These are phyloP conservation scores for Phalaenopsis equestris DNA, from an alignment of 106 monocot genomes.

Conservation along the genomic window DNA sequence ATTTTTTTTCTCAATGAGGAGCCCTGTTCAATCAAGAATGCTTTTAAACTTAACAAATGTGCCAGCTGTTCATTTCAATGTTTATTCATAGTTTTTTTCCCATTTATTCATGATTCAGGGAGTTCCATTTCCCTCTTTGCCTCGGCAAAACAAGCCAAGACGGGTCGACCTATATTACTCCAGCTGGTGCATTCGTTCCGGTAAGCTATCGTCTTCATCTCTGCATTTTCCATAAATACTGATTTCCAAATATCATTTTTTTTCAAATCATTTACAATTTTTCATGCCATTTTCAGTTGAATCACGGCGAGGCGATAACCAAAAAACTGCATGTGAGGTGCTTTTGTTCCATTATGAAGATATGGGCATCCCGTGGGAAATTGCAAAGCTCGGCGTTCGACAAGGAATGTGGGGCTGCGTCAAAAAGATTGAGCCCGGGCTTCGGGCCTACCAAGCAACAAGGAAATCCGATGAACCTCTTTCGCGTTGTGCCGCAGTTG, in stretches of 20 bases:
- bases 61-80: too few relatives aligned
- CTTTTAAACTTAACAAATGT: too few relatives aligned
- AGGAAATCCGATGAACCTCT: slow-evolving; percentile 24
- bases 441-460: slow-evolving; percentile 57
- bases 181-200: slow-evolving; percentile 95
- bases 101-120: slow-evolving; percentile 31
- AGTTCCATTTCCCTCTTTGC: slow-evolving; percentile 48
- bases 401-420: slow-evolving; percentile 97
- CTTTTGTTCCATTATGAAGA: slow-evolving; percentile 92
- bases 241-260: background rate
- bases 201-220: slow-evolving; percentile 13
- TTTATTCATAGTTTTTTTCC: too few relatives aligned
- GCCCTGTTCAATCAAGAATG: too few relatives aligned
- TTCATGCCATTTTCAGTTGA: slow-evolving; percentile 30
- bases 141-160: slow-evolving; percentile 70
- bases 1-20: too few relatives aligned
- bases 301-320: slow-evolving; percentile 49
- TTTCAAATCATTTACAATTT: background rate
- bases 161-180: slow-evolving; percentile 93
- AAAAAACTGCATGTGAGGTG: slow-evolving; percentile 71
- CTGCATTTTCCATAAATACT: background rate
- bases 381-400: slow-evolving; percentile 75
- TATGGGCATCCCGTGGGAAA: slow-evolving; percentile 91
- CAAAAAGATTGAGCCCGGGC: slow-evolving; percentile 75
- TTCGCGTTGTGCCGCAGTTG: slow-evolving; percentile 30